Evolutionary conservation across 2,329 filamentous ascomycete genomes (phyloP), one percentile per base, ranked within the genome.

Genomic region (Magnaporthiopsis incrustans): DNA sequence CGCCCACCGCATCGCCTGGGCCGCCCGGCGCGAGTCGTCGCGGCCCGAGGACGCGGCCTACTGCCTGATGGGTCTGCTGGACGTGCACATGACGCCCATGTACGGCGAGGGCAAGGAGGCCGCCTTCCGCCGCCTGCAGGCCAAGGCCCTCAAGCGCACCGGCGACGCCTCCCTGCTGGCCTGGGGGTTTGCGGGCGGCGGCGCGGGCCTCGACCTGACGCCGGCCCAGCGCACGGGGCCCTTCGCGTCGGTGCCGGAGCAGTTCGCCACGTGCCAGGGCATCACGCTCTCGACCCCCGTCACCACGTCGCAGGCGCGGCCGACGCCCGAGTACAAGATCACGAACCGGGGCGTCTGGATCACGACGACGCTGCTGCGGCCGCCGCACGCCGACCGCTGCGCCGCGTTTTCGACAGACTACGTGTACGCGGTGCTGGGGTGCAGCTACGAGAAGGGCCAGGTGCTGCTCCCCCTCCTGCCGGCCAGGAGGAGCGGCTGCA

Each of bases 11-110:
- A 59, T 66, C 63, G 63, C 38, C 7, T 66, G 65, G 64, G 64
- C 65, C 4, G 63, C 65, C 22, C 57, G 32, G 15, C 44, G 65
- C 4, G 15, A 30, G 27, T 61, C 64, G 2, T 60, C 64, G 25
- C 59, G 64, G 26, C 58, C 26, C 53, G 65, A 66, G 44, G 65
- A 66, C 63, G 3, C 3, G 10, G 65, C 59, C 35, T 66, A 66
- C 57, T 62, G 56, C 27, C 53, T 66, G 11, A 30, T 66, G 59
- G 65, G 64, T 12, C 30, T 67, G 44, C 62, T 67, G 27, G 59
- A 62, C 22, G 61, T 67, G 15, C 50, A 63, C 58, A 64, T 66
- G 63, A 58, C 63, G 14, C 53, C 66, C 2, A 26, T 65, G 7
- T 66, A 66, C 57, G 65, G 63, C 53, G 63, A 66, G 58, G 65